Conservation (phyloP, 148 eudicot species). For the Rhododendron simsii region DNA sequence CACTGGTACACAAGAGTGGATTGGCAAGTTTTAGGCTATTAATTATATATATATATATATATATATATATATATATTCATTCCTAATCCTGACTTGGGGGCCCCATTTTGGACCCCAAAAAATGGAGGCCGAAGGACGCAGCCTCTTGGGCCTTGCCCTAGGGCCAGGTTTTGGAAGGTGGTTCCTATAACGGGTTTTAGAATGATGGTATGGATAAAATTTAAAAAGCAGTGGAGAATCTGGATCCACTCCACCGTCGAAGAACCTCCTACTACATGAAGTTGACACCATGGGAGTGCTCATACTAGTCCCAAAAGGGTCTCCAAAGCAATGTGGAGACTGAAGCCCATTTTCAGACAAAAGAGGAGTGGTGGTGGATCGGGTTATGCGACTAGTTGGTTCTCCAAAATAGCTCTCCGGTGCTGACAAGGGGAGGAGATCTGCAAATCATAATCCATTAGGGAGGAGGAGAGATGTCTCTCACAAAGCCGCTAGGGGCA, state of each 20-base stretch:
- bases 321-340: not conserved
- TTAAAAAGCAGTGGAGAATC: not conserved
- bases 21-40: no score
- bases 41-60: no score
- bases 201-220: not conserved
- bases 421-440: not conserved
- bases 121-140: no score
- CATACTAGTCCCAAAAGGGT: not conserved
- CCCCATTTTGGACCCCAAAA: no score
- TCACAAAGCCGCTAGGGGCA: not conserved
- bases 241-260: not conserved
- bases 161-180: not conserved
- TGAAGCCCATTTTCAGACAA: not conserved
- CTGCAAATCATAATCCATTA: not conserved
- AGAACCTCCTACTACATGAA: not conserved
- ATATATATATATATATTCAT: no score
- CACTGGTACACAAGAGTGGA: no score
- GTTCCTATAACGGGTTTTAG: not conserved
- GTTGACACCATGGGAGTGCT: not conserved
- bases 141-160: no score
- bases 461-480: not conserved
- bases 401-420: not conserved
- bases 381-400: not conserved
- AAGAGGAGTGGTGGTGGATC: not conserved
- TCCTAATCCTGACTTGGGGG: no score